Conservation (phyloP, 75 land plant genomes). For the Pseudotsuga menziesii region DNA sequence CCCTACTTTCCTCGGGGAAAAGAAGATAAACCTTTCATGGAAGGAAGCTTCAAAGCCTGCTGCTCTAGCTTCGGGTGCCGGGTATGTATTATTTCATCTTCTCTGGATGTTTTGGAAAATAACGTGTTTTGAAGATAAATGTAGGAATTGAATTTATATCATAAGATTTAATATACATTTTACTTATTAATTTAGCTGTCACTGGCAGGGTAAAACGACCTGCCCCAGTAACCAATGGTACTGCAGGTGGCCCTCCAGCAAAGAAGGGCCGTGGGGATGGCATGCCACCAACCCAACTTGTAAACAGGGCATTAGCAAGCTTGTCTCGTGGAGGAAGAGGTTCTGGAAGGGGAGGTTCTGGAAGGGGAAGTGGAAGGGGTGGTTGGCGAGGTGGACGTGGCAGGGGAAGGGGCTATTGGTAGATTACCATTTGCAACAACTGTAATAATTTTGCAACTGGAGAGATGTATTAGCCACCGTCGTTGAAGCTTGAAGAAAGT, state of each 20-base stretch:
- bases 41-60: conserved; percentile 63
- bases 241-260: conserved; percentile 14
- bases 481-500: too few relatives aligned
- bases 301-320: conserved; percentile 74
- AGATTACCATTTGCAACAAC: too few relatives aligned
- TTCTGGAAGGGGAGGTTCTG: conserved; percentile 32
- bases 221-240: conserved; percentile 46
- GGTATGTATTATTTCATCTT: conserved; percentile 16
- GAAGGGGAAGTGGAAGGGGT: conserved; percentile 51
- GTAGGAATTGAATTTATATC: neutral
- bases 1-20: conserved; percentile 81
- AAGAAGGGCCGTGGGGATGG: conserved; percentile 71
- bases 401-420: conserved; percentile 11
- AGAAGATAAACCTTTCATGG: conserved; percentile 79
- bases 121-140: neutral
- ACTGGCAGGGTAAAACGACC: conserved; percentile 40
- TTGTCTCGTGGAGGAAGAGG: conserved; percentile 61
- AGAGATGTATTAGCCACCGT: too few relatives aligned
- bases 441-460: too few relatives aligned
- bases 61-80: conserved; percentile 25
- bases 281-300: conserved; percentile 48
- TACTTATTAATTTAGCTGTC: conserved; percentile 2
- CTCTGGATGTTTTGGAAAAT: neutral
- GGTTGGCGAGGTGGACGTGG: conserved; percentile 62
- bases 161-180: neutral